Conservation (phyloP, 768 basidiomycete species). For the Cystofilobasidium bisporidii region DNA sequence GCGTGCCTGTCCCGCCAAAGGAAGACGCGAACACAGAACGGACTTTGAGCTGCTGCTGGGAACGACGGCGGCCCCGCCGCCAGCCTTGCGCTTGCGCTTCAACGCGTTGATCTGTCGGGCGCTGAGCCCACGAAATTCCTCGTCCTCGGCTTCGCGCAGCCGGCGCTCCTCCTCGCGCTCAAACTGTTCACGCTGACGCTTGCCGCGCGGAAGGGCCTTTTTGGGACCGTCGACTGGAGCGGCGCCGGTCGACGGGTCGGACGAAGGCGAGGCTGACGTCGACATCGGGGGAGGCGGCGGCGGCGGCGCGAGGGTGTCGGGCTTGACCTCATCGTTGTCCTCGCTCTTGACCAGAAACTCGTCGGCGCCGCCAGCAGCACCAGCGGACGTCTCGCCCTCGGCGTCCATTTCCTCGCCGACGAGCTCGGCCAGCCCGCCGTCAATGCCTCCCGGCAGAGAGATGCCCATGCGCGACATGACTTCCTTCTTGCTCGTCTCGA, state of each 20-base stretch:
- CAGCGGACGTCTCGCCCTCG: neutral
- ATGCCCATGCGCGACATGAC: constrained; percentile 80
- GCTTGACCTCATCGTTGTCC: neutral
- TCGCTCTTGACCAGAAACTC: neutral
- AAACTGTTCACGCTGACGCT: constrained; percentile 1
- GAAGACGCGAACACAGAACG: too few species aligned
- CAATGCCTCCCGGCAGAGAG: constrained; percentile 62
- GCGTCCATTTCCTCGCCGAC: constrained; percentile 22
- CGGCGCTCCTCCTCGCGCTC: constrained; percentile 31
- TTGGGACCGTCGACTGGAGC: neutral
- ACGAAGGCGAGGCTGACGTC: neutral
- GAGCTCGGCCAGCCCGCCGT: constrained; percentile 45
- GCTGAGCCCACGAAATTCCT: constrained; percentile 51
- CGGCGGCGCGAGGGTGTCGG: too few species aligned
- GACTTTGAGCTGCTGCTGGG: constrained; percentile 30
- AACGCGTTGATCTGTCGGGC: constrained; percentile 87
- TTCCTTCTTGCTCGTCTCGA: constrained; percentile 76
- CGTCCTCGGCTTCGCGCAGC: constrained; percentile 4
- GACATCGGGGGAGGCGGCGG: too few species aligned
- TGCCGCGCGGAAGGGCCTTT: neutral
- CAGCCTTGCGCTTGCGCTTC: constrained; percentile 86
- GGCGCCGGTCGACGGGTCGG: neutral
- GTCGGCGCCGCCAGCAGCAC: neutral
- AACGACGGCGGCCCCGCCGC: constrained; percentile 47
- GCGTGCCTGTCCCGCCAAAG: constrained; percentile 44